Evolutionary conservation across 148 eudicot species (phyloP), one percentile per base, ranked within the genome.

Genomic region (Bassia scoparia): DNA sequence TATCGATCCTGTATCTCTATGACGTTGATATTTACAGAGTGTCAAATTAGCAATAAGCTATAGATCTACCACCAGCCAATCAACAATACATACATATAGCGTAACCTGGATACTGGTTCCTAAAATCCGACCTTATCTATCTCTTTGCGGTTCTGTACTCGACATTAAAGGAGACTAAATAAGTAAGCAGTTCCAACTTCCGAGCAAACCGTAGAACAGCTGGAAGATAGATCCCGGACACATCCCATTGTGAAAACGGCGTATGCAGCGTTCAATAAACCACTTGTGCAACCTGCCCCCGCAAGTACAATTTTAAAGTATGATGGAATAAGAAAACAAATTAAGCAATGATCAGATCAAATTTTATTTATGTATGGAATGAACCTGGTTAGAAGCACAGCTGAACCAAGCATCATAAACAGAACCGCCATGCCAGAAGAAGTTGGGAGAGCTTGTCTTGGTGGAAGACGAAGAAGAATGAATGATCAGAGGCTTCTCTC

Each of bases 381-480:
- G 38, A 26, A 69, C 96, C 86, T 90, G 96, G 70, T 90, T 88
- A 41, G 93, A 88, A 77, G 96, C 79, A 72, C 96, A 90, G 76
- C 89, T 88, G 59, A 92, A 92, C 97, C 97, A 92, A 37, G 97
- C 97, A 88, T 92, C 97, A 83, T 89, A 92, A 69, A 87, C 96
- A 0, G 97, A 92, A 56, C 97, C 97, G 62, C 97, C 97, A 75
- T 92, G 87, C 97, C 97, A 92, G 41, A 92, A 83, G 17, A 92
- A 60, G 14, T 78, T 86, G 7, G n/a, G 95, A 89, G 2, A 89
- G 18, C 50, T 81, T 87, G 74, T 62, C 85, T 85, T 89, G 24
- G 69, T 18, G 11, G 82, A 74, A 24, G 29, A 66, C 14, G 85
- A 1, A 41, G 46, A 76, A 59, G 49, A 69, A 2, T 81, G 38